Conservation (phyloP, 1,139 yeast species). For the Blastobotrys ciferrii region DNA sequence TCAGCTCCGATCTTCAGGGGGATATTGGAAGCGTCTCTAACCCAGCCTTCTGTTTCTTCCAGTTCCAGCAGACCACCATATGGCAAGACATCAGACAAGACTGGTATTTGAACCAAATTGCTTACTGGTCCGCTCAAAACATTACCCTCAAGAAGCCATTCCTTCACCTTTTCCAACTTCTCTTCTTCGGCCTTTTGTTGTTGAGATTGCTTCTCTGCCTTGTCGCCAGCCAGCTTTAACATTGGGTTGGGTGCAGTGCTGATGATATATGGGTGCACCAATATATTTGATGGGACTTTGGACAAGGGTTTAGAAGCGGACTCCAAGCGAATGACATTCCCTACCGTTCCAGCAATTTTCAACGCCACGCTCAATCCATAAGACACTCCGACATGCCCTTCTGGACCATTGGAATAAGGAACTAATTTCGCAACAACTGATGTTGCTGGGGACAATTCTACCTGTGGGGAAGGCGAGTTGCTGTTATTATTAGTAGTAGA, state of each 20-base stretch:
- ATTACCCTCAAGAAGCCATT: constrained; percentile 14
- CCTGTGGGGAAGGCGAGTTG: constrained; percentile 14
- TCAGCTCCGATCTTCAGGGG: constrained; percentile 55
- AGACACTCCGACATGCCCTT: constrained; percentile 56
- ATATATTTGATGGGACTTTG: constrained; percentile 42
- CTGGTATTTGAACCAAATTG: constrained; percentile 41
- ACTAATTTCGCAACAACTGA: constrained; percentile 56
- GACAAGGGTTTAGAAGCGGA: constrained; percentile 45
- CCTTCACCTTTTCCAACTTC: constrained; percentile 23
- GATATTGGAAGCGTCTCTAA: constrained; percentile 31
- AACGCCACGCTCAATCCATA: constrained; percentile 57
- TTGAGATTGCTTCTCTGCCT: constrained; percentile 16
- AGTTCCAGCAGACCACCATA: constrained; percentile 63
- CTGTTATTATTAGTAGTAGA: not conserved
- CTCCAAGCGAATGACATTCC: constrained; percentile 55
- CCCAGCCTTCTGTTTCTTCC: constrained; percentile 51
- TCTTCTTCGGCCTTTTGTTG: constrained; percentile 24
- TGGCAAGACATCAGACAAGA: constrained; percentile 48
- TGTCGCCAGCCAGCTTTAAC: constrained; percentile 30
- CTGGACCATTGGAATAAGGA: constrained; percentile 41
- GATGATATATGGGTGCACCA: constrained; percentile 57
- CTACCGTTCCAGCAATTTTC: constrained; percentile 47
- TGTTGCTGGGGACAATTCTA: constrained; percentile 34
- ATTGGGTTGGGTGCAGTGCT: constrained; percentile 36
- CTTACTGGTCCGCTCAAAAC: constrained; percentile 29